phyloP scores from a whole-genome alignment of 1,284 basidiomycete species.

The Sporisorium exsertum region DNA sequence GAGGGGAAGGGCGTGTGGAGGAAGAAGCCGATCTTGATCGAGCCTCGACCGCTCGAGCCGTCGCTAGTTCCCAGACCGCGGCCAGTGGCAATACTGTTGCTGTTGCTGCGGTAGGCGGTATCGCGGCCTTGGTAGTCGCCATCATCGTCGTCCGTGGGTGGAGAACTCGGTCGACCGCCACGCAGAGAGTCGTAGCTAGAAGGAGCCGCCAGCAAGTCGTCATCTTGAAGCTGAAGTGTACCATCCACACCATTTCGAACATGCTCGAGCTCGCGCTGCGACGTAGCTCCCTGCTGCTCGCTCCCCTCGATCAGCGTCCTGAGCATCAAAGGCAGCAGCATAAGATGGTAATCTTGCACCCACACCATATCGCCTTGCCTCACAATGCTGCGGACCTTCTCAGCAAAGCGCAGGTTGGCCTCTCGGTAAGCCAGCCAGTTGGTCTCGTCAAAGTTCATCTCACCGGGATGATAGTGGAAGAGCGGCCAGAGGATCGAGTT shows the following conservation, averaged over 20 bases:
- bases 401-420: slow-evolving; percentile 94
- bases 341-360: slow-evolving; percentile 79
- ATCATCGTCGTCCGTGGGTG: slow-evolving; percentile 19
- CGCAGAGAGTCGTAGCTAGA: slow-evolving; percentile 16
- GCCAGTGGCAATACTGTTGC: slow-evolving; percentile 31
- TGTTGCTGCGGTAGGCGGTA: slow-evolving; percentile 13
- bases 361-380: slow-evolving; percentile 88
- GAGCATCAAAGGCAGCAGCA: slow-evolving; percentile 95
- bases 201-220: slow-evolving; percentile 58
- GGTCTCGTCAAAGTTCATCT: slow-evolving; percentile 98
- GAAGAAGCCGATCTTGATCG: slow-evolving; percentile 87
- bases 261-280: slow-evolving; percentile 63
- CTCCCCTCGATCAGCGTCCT: slow-evolving; percentile 81
- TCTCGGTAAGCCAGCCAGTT: slow-evolving; percentile 98
- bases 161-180: slow-evolving; percentile 17
- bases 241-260: slow-evolving; percentile 63
- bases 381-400: slow-evolving; percentile 83
- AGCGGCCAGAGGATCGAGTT: slow-evolving; percentile 99
- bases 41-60: slow-evolving; percentile 57
- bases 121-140: slow-evolving; percentile 27
- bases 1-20: slow-evolving; percentile 98
- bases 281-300: slow-evolving; percentile 70
- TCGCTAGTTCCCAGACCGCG: slow-evolving; percentile 56
- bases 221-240: slow-evolving; percentile 55
- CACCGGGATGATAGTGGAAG: slow-evolving; percentile 87